Percentiles rank a stretch among this genome's conserved stretches.
phyloP scores from a whole-genome alignment of 768 basidiomycete species.

The Boletus sp. region DNA sequence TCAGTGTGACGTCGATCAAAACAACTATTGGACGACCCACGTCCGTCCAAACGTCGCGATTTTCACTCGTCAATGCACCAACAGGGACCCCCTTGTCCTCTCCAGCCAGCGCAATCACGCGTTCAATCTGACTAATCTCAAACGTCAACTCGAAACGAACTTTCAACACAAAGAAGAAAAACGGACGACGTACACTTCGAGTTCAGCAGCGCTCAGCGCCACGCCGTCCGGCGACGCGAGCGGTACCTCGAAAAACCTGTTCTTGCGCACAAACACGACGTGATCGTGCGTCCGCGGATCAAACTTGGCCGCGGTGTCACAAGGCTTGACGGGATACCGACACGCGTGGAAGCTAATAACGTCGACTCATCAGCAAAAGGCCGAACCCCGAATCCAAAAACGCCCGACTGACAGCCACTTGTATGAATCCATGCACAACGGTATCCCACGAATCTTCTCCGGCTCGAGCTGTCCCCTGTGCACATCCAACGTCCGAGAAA shows the following conservation, averaged over 20 bases:
- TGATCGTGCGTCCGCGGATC: constrained; percentile 74
- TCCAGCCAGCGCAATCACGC: constrained; percentile 65
- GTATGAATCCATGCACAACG: constrained; percentile 92
- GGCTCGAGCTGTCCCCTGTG: constrained; percentile 75
- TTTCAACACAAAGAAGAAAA: not conserved
- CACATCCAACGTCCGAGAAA: not conserved
- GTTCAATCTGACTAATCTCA: constrained; percentile 54
- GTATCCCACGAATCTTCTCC: constrained; percentile 73
- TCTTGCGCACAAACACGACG: constrained; percentile 86
- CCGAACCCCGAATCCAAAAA: not conserved
- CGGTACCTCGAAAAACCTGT: constrained; percentile 83
- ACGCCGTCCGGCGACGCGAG: constrained; percentile 59
- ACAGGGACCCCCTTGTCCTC: constrained; percentile 46
- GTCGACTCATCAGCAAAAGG: not conserved
- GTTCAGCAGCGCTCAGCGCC: constrained; percentile 73
- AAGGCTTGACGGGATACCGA: constrained; percentile 81
- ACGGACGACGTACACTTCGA: constrained; percentile 56
- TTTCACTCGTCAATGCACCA: constrained; percentile 85
- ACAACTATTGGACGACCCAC: constrained; percentile 51
- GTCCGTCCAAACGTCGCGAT: constrained; percentile 87
- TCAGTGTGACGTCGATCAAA: not conserved
- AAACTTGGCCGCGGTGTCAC: constrained; percentile 83
- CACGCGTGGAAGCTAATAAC: constrained; percentile 77
- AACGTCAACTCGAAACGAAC: not conserved
- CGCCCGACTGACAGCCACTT: constrained; percentile 69